Conservation (phyloP, 805 yeast species). For the Saccharomycopsis sp. region DNA sequence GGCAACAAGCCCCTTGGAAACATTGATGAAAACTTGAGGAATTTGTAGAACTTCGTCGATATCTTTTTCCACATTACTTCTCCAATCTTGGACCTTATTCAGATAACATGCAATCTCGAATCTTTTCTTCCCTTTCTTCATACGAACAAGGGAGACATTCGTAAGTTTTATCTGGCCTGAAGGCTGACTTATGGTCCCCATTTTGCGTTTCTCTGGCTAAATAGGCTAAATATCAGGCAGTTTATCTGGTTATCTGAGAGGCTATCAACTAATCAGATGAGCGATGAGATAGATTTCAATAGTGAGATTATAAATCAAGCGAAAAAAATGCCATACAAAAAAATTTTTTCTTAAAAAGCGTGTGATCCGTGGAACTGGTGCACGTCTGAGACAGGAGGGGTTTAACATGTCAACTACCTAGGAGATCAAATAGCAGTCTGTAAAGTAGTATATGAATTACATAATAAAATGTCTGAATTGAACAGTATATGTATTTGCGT, state of each 20-base stretch:
- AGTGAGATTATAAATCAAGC: not conserved
- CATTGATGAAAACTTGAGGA: conserved; percentile 89
- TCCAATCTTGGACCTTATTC: conserved; percentile 93
- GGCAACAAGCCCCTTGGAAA: conserved; percentile 91
- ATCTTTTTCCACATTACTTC: conserved; percentile 84
- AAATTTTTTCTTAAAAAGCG: no score
- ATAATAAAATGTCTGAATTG: no score
- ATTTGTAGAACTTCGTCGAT: conserved; percentile 93
- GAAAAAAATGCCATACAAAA: not conserved
- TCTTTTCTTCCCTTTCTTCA: conserved; percentile 85
- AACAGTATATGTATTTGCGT: no score
- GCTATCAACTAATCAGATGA: no score
- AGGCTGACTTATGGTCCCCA: conserved; percentile 74
- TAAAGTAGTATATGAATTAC: no score
- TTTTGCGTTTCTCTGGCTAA: no score
- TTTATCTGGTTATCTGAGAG: no score
- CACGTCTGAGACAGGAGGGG: no score
- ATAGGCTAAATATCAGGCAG: no score
- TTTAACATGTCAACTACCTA: no score
- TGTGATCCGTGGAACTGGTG: not conserved
- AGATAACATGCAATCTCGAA: conserved; percentile 96
- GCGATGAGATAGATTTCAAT: not conserved
- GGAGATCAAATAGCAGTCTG: no score
- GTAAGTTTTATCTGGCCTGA: conserved; percentile 83
- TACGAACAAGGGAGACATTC: conserved; percentile 85